Percentiles rank a stretch among this genome's conserved stretches.
Conservation (phyloP, 31 red algal genomes). For the Odonthalia washingtoniensis region DNA sequence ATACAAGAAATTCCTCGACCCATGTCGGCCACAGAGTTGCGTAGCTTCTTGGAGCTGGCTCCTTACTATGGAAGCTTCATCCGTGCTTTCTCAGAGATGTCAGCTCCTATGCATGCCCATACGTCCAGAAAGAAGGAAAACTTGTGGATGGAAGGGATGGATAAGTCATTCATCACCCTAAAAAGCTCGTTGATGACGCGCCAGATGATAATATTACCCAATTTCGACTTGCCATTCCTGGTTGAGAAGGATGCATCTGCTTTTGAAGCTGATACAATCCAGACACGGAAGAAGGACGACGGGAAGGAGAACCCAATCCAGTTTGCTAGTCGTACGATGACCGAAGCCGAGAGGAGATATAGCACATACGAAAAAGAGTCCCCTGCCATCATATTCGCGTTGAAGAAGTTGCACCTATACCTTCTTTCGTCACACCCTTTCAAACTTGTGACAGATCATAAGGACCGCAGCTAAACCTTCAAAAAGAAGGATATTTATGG, state of each 20-base stretch:
- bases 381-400: background rate
- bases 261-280: background rate
- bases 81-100: background rate
- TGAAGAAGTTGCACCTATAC: background rate
- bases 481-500: slow-evolving; percentile 3
- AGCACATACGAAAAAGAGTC: background rate
- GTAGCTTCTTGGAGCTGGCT: slow-evolving; percentile 10
- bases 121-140: background rate
- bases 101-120: background rate
- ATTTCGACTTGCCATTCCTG: too few relatives aligned
- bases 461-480: background rate
- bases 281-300: background rate
- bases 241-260: background rate
- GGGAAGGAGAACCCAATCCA: background rate
- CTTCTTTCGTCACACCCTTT: background rate
- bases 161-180: background rate
- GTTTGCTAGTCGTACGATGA: background rate
- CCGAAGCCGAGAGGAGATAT: background rate
- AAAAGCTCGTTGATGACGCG: background rate
- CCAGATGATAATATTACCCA: background rate
- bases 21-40: background rate
- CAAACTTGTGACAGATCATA: slow-evolving; percentile 12
- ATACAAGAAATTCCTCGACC: background rate
- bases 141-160: background rate
- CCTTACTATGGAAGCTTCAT: slow-evolving; percentile 30